Evolutionary conservation across 2,329 filamentous ascomycete genomes (phyloP), one percentile per base, ranked within the genome.

Genomic region (Aspergillus brunneoviolaceus): DNA sequence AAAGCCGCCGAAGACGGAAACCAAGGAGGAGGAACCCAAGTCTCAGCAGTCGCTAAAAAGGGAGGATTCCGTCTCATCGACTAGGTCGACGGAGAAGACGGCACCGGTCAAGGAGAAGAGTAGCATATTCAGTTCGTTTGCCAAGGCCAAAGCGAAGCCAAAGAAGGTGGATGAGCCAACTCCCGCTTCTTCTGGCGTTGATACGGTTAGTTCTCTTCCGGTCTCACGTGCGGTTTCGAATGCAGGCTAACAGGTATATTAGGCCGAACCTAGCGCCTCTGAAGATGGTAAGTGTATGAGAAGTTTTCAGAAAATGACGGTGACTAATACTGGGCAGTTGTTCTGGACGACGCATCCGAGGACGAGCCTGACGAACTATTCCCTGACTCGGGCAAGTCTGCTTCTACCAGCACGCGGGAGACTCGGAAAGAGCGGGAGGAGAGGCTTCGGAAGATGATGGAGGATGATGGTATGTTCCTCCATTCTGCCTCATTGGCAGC

Each of bases 51-150:
- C 61, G 33, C 63, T 64, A 1, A 64, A 60, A 23, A 59, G 66
- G 33, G 70, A 66, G 49, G 68, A 67, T 33, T 69, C 72, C 23
- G 66, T 73, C 45, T 57, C 67, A 7, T 72, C 73, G 68, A 72
- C 69, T 61, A 79, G 69, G 61, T 69, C 62, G 60, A 72, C 61
- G 65, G 73, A 55, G 29, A 82, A 81, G 64, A 59, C 72, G 19
- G 69, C 79, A 2, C 71, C 75, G 5, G 65, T 83, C 2, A 91
- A 90, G 59, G 84, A 85, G 56, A 81, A 79, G 16, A 85, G 87
- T 2, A 84, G 85, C 60, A 85, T 96, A 27, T 92, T 95, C 81
- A 88, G 89, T 61, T 89, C 91, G 0, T 96, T 96, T 72, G 89
- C 90, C 2, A 88, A 87, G 67, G 80, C 87, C 4, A 91, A 85